These are phyloP conservation scores for Pleoardoris graminearum DNA, from an alignment of 2,329 filamentous ascomycete species.

Conservation along the genomic window DNA sequence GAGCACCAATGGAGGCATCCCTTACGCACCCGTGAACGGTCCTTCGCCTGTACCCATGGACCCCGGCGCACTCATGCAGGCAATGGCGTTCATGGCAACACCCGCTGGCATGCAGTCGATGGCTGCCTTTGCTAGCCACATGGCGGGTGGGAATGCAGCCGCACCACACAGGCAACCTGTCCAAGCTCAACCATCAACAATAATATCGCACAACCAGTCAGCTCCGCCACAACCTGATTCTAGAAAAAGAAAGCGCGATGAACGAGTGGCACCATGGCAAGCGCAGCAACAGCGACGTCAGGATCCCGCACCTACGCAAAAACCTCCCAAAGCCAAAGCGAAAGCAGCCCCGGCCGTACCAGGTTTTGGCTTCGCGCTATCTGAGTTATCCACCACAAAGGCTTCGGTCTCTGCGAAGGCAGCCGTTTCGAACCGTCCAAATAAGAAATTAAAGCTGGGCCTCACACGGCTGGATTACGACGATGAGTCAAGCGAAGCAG, in stretches of 20 bases:
- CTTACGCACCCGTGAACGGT: too few relatives aligned
- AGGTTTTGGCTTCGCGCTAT: conserved; percentile 42
- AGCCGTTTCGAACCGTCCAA: conserved; percentile 61
- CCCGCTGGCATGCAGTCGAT: conserved; percentile 35
- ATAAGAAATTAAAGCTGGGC: conserved; percentile 71
- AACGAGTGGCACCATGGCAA: conserved; percentile 15
- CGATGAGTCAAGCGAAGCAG: conserved; percentile 57
- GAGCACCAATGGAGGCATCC: conserved; percentile 7
- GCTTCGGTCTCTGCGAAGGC: conserved; percentile 4
- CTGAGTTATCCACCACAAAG: conserved; percentile 16
- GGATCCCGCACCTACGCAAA: conserved; percentile 13
- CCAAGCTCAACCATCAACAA: conserved; percentile 3
- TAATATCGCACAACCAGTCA: too few relatives aligned
- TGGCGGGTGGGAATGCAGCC: conserved; percentile 11
- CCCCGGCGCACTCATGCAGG: conserved; percentile 31
- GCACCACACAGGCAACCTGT: conserved; percentile 2
- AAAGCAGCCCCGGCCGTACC: conserved; percentile 40
- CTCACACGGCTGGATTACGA: conserved; percentile 60
- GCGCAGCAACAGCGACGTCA: conserved; percentile 10
- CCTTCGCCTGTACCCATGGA: conserved; percentile 22
- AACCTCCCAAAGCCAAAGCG: conserved; percentile 39
- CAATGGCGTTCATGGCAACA: conserved; percentile 36
- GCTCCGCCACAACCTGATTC: conserved; percentile 21
- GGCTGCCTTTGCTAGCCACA: conserved; percentile 30
- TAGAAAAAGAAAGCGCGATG: conserved; percentile 34